These are phyloP conservation scores for Monosporascus sp. DNA, from an alignment of 2,329 filamentous ascomycete species.

Conservation along the genomic window DNA sequence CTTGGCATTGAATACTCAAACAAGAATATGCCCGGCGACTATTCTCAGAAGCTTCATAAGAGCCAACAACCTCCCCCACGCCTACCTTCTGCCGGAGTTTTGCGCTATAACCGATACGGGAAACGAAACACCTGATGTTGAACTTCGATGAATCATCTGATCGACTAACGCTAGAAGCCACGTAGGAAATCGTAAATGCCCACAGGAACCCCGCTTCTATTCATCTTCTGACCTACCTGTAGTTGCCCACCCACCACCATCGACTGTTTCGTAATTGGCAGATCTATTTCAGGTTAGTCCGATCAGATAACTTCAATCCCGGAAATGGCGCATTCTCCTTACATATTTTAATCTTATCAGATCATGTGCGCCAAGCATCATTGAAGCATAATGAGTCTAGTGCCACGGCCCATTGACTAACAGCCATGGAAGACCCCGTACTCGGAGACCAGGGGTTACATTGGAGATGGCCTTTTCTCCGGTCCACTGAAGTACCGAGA, in stretches of 20 bases:
- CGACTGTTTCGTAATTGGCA: no score
- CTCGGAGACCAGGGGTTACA: neutral
- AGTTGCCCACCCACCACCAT: no score
- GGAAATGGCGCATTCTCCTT: neutral
- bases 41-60: no score
- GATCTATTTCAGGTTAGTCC: neutral
- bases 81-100: no score
- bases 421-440: neutral
- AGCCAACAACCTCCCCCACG: no score
- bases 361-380: conserved; percentile 22
- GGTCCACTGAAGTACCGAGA: neutral
- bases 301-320: conserved; percentile 5
- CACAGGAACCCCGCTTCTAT: neutral
- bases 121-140: neutral
- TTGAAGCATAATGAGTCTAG: neutral
- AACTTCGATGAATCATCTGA: neutral
- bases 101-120: no score
- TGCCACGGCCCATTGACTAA: neutral
- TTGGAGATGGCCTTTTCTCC: no score
- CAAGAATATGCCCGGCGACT: no score
- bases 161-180: neutral
- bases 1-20: no score
- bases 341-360: conserved; percentile 27
- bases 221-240: no score
- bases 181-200: neutral